Evolutionary conservation across 768 basidiomycete genomes (phyloP).

Genomic region (Suillus plorans): DNA sequence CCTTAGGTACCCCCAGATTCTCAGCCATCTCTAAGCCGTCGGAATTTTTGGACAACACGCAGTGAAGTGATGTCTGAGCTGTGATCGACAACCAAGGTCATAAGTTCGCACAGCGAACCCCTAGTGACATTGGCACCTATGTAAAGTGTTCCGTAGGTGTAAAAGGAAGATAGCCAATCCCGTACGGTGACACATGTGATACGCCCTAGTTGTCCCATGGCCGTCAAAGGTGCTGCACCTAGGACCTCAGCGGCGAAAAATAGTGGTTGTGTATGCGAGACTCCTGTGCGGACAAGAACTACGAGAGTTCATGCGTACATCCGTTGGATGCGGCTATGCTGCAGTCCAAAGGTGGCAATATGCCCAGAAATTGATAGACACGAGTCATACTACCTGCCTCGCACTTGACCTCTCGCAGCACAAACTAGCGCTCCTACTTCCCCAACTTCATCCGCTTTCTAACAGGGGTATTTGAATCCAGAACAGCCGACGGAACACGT

Average conservation of each 20-base stretch:
- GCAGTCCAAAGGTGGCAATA: neutral
- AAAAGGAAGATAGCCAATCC: too few relatives aligned
- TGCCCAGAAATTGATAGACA: neutral
- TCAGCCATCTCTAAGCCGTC: too few relatives aligned
- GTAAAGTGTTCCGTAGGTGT: too few relatives aligned
- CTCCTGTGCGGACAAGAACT: neutral
- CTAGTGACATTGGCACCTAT: too few relatives aligned
- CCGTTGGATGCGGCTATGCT: neutral
- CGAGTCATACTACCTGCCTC: neutral
- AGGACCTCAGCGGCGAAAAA: neutral
- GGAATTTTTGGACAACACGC: too few relatives aligned
- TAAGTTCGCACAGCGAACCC: too few relatives aligned
- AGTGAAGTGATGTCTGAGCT: too few relatives aligned
- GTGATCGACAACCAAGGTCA: too few relatives aligned
- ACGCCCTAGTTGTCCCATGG: too few relatives aligned
- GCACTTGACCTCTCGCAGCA: neutral
- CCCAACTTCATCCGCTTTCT: conserved; percentile 22
- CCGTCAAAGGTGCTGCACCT: too few relatives aligned
- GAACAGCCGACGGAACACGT: conserved; percentile 21
- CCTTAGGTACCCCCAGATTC: too few relatives aligned
- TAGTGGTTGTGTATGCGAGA: neutral
- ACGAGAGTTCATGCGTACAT: neutral
- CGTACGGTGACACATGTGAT: too few relatives aligned
- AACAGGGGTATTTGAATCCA: conserved; percentile 19
- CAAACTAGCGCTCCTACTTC: neutral